Evolutionary conservation across 495 filamentous ascomycete species (phyloP).

Genomic region (Trichoderma orchidacearum): DNA sequence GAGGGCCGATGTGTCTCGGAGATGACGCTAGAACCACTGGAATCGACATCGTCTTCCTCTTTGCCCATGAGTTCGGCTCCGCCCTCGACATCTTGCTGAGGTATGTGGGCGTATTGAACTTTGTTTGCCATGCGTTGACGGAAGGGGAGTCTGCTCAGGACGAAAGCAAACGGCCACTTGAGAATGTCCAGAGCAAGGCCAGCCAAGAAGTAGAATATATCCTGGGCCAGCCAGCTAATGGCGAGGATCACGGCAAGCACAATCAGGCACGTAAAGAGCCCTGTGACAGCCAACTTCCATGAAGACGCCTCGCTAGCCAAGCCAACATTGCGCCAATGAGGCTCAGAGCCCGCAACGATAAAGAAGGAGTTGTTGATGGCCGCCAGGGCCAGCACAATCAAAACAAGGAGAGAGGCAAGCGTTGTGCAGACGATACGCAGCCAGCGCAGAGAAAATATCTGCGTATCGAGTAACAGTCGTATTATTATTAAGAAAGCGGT

Average conservation of each 20-base stretch:
- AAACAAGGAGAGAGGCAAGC: background rate
- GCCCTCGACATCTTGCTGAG: background rate
- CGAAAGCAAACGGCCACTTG: background rate
- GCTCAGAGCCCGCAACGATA: background rate
- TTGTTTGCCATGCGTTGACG: background rate
- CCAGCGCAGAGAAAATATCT: background rate
- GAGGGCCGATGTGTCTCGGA: background rate
- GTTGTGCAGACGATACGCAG: background rate
- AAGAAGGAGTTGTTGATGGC: background rate
- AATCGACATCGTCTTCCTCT: background rate
- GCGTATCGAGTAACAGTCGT: background rate
- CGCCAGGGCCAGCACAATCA: background rate
- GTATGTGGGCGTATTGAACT: background rate
- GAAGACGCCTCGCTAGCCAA: background rate
- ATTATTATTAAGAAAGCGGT: background rate
- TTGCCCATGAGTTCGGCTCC: background rate
- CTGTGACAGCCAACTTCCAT: background rate
- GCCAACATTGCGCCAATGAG: constrained; percentile 1
- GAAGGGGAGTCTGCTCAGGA: background rate
- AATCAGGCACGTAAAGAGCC: background rate
- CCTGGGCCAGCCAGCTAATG: background rate
- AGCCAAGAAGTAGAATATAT: background rate
- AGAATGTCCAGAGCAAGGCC: background rate
- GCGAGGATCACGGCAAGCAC: background rate
- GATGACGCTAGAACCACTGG: background rate